These are phyloP conservation scores for Coemansia sp. DNA, from an alignment of 192 early-diverging fungal genomes.

Conservation along the genomic window DNA sequence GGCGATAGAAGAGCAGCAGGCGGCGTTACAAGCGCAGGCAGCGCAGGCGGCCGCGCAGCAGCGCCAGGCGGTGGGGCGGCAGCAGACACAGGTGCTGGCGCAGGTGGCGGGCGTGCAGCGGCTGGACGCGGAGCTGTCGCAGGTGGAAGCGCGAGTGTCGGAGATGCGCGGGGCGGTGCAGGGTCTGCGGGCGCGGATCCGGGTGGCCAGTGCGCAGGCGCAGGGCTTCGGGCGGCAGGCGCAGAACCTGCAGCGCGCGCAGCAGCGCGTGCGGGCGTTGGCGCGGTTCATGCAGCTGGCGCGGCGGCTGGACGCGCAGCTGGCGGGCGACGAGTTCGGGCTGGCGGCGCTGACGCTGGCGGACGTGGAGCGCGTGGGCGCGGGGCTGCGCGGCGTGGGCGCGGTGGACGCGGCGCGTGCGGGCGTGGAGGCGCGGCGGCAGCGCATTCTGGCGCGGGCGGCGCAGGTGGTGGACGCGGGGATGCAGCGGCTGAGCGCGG, in stretches of 20 bases:
- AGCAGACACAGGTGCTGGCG: constrained; percentile 15
- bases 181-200: constrained; percentile 27
- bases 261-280: constrained; percentile 7
- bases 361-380: constrained; percentile 23
- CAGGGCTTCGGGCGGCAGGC: constrained; percentile 14
- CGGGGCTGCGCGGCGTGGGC: constrained; percentile 14
- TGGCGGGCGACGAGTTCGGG: constrained; percentile 23
- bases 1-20: no score
- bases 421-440: neutral
- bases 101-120: constrained; percentile 26
- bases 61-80: no score
- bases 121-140: constrained; percentile 22
- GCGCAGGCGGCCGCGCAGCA: no score
- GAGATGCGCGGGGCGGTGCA: constrained; percentile 39
- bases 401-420: constrained; percentile 21
- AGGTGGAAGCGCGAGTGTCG: constrained; percentile 35
- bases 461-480: constrained; percentile 18
- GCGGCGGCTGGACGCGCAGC: constrained; percentile 22
- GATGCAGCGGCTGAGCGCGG: constrained; percentile 18
- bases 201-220: constrained; percentile 38
- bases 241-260: constrained; percentile 26
- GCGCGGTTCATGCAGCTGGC: constrained; percentile 33
- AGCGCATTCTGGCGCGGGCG: constrained; percentile 10
- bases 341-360: constrained; percentile 34
- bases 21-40: no score